Conservation (phyloP, 345 rosid genomes). For the Camelina neglecta region DNA sequence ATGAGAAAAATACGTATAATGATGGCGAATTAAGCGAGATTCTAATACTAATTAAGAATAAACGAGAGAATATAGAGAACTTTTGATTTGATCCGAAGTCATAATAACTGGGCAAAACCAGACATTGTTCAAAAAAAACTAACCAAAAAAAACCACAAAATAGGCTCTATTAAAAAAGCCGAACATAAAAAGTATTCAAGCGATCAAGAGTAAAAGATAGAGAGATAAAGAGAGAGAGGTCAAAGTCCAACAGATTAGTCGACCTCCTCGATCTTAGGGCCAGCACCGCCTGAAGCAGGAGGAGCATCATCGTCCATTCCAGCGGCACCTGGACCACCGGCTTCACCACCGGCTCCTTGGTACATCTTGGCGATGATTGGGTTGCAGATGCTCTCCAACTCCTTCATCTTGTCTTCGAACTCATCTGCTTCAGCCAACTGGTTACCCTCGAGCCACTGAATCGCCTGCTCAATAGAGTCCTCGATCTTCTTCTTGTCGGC, state of each 20-base stretch:
- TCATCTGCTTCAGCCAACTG: conserved; percentile 80
- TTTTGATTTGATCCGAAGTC: conserved; percentile 10
- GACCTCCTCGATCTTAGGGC: conserved; percentile 65
- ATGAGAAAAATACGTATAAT: too few species aligned
- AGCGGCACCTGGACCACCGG: conserved; percentile 55
- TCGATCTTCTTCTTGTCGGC: conserved; percentile 76
- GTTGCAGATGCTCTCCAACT: conserved; percentile 80
- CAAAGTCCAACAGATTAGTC: conserved; percentile 39
- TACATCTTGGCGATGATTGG: conserved; percentile 87
- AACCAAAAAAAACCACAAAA: neutral
- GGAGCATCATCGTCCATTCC: conserved; percentile 50
- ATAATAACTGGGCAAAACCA: neutral
- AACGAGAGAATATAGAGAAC: neutral
- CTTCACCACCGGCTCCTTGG: conserved; percentile 68
- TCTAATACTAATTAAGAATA: too few species aligned
- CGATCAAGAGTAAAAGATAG: neutral
- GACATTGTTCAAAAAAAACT: conserved; percentile 13
- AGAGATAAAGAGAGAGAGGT: conserved; percentile 25
- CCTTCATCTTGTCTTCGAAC: conserved; percentile 86
- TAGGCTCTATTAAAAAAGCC: conserved; percentile 23
- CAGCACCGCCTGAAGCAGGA: conserved; percentile 58
- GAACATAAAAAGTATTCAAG: neutral
- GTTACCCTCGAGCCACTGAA: conserved; percentile 73
- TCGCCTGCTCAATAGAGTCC: conserved; percentile 61
- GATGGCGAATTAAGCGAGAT: too few species aligned